A percentile compares a stretch with the other conserved stretches of the same genome.
Conservation (phyloP, 495 filamentous ascomycete genomes). For the Podospora pseudoanserina region DNA sequence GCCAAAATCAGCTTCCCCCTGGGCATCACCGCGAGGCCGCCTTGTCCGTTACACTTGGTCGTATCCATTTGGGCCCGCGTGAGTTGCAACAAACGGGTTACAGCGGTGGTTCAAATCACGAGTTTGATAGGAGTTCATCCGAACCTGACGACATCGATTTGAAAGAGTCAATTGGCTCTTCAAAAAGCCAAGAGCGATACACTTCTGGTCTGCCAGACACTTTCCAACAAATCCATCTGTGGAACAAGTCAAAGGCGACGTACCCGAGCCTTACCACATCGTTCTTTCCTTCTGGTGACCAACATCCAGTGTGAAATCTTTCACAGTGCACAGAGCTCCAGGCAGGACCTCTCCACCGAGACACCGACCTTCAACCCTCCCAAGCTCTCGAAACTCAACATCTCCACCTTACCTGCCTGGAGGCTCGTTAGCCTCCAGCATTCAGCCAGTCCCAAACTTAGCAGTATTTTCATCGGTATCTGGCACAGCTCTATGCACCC, state of each 20-base stretch:
- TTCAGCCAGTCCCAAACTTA: not conserved
- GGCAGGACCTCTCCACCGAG: not conserved
- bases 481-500: not conserved
- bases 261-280: not conserved
- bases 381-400: not conserved
- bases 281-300: not conserved
- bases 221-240: not conserved
- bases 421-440: conserved; percentile 8
- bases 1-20: conserved; percentile 9
- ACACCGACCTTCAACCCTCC: not conserved
- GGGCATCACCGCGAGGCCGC: not conserved
- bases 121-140: not conserved
- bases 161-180: not conserved
- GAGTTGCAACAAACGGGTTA: not conserved
- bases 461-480: conserved; percentile 12
- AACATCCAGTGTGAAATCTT: not conserved
- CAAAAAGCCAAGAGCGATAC: not conserved
- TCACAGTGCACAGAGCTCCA: not conserved
- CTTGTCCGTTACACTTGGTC: not conserved
- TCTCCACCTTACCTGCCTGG: not conserved
- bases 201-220: not conserved
- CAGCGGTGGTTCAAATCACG: too few species aligned
- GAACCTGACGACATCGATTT: not conserved
- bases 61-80: not conserved
- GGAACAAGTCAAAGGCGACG: not conserved